phyloP scores from a whole-genome alignment of 164 flowering plant species.

The grape (Vitis vinifera) region DNA sequence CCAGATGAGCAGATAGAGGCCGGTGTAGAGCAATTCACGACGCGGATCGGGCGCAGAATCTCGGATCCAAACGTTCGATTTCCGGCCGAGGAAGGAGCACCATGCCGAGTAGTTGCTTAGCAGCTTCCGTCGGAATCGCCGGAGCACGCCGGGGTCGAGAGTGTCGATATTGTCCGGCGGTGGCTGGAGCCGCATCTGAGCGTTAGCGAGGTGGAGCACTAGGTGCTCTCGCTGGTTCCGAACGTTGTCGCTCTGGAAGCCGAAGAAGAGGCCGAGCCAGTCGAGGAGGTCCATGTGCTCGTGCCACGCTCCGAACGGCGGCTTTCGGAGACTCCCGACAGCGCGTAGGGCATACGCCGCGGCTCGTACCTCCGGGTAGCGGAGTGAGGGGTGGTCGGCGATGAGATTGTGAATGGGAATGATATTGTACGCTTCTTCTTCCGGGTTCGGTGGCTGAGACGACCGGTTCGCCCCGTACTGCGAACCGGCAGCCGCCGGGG shows the following conservation, averaged over 20 bases:
- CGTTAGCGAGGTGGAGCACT: conserved; percentile 68
- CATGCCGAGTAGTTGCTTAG: conserved; percentile 52
- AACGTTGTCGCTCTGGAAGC: conserved; percentile 62
- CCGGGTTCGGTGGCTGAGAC: background rate
- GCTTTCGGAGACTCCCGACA: conserved; percentile 56
- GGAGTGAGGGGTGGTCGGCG: conserved; percentile 72
- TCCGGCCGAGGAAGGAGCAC: conserved; percentile 55
- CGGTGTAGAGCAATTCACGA: conserved; percentile 52
- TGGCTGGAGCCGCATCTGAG: conserved; percentile 73
- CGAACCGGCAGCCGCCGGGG: conserved; percentile 1
- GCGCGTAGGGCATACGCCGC: conserved; percentile 56
- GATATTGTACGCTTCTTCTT: conserved; percentile 50
- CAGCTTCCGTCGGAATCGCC: conserved; percentile 46
- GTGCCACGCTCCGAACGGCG: conserved; percentile 44
- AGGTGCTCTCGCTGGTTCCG: conserved; percentile 67
- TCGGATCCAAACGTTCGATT: conserved; percentile 59
- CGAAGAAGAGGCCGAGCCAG: conserved; percentile 67
- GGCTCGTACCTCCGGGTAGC: conserved; percentile 72
- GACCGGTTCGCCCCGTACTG: too few relatives aligned
- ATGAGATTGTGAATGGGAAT: conserved; percentile 70
- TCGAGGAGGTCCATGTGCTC: conserved; percentile 57
- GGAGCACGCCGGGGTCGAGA: conserved; percentile 52
- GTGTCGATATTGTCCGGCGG: conserved; percentile 61
- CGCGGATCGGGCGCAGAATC: conserved; percentile 37
- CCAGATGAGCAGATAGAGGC: conserved; percentile 56